Base-by-base conservation (phyloP, 139 green algal genomes). In the Pseudopediastrum boryanum region DNA sequence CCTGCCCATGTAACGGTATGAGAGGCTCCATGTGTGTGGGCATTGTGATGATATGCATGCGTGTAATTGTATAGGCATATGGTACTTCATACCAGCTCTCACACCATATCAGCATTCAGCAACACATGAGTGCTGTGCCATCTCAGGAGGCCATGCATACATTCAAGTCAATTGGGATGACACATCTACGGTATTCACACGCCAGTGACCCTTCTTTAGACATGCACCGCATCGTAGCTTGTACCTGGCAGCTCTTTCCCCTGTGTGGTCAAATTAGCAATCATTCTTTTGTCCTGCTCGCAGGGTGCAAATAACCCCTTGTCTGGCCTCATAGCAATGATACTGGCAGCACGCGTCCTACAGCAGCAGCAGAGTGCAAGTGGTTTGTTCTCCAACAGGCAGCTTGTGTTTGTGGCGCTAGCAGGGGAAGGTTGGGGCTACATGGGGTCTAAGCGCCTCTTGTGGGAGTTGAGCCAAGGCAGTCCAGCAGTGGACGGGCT, bases 371-470 rank as follows among this genome's bases (percentile, higher is more conserved):
- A n/a, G 38, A 61, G 27, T 2, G 42, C 5, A 29, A 31, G 31
- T 38, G 46, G 21, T 27, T 66, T 50, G n/a, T 44, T 21, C 51
- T 91, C 84, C 82, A 72, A 33, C 38, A 79, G 84, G 58, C 83
- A 80, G 27, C 66, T 96, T 35, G 81, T 90, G 35, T 93, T 96
- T 56, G 51, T 76, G 19, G 89, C 91, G 3, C 81, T 96, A 29
- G 61, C 76, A 43, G 92, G 90, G 3, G 94, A 97, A 84, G 56
- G 85, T 2, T 94, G 88, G 82, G 92, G 74, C 71, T 92, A 90
- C 67, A 91, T 94, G 88, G 93, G 92, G 46, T 89, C 77, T 39
- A 75, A 83, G 63, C 79, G 90, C 38, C 71, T 97, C 62, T 82
- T 95, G 54, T 95, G 84, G 76, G 91, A 97, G 58, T 80, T 94